Evolutionary conservation across 768 basidiomycete genomes (phyloP).

Genomic region (Macrocybe gigantea): DNA sequence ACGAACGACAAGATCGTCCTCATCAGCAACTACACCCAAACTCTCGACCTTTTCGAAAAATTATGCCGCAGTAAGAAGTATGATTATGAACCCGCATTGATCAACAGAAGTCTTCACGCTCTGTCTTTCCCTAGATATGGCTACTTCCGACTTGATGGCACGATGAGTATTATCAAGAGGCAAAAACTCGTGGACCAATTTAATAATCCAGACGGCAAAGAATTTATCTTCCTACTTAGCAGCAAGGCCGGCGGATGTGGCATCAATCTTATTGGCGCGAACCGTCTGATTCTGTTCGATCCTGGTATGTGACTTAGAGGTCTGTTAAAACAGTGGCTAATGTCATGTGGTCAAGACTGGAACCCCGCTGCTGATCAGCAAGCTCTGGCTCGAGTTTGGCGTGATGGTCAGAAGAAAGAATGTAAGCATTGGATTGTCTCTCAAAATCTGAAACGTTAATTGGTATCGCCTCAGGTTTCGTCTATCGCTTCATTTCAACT

Average conservation of each 20-base stretch:
- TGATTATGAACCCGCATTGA: constrained; percentile 10
- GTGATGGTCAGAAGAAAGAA: constrained; percentile 99
- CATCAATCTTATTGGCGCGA: constrained; percentile 95
- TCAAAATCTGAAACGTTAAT: background rate
- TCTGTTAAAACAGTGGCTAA: background rate
- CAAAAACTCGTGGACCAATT: constrained; percentile 97
- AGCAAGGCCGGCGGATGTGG: constrained; percentile 96
- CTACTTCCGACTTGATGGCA: constrained; percentile 91
- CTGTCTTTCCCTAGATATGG: constrained; percentile 55
- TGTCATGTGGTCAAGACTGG: constrained; percentile 62
- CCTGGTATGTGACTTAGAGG: constrained; percentile 54
- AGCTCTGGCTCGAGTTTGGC: constrained; percentile 97
- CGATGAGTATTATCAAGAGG: constrained; percentile 85
- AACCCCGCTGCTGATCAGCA: constrained; percentile 99
- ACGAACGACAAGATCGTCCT: constrained; percentile 94
- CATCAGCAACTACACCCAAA: constrained; percentile 96
- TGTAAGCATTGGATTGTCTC: constrained; percentile 45
- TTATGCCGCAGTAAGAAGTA: constrained; percentile 82
- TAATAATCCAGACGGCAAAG: constrained; percentile 88
- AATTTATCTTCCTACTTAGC: constrained; percentile 91
- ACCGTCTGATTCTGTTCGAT: constrained; percentile 92
- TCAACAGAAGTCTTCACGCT: background rate
- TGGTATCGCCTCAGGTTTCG: constrained; percentile 60
- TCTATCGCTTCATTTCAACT: constrained; percentile 95
- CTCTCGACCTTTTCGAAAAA: constrained; percentile 89